Base-by-base conservation (phyloP, 352 stramenopile genomes). In the Phytophthora quininea region DNA sequence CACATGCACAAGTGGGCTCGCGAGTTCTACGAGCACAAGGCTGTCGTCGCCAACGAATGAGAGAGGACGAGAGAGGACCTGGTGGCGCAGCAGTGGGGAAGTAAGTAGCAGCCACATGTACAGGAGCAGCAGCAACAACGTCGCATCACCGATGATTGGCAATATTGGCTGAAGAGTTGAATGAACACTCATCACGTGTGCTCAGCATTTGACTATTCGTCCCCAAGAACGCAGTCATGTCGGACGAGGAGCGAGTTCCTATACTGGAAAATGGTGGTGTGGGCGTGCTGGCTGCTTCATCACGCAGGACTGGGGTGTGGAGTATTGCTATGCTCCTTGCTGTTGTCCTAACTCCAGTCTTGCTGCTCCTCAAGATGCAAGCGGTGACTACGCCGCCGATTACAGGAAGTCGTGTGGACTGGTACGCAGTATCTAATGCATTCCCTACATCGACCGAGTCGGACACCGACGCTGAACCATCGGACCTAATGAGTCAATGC, bases 1-100 rank as follows among this genome's bases (percentile, higher is more conserved):
- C 72, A 97, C 51, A 93, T 98, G 57, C 72, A 83, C 51, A 81
- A 88, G 61, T 98, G 93, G 93, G 74, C 94, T 33, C 52, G 55
- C n/a, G 55, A 88, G 58, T 89, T 76, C 68, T 87, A 86, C 54
- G 62, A 69, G 42, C 67, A 62, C 53, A 81, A 72, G 58, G 54
- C 54, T 58, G 54, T 32, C n/a, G 15, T 70, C 14, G 38, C 50
- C 31, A 73, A 3, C 32, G 64, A 68, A 35, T 75, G 43, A 73
- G 31, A 2, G 8, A n/a, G 27, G 43, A 8, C 46, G 51, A 32
- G 5, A n/a, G 2, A 54, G 6, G 42, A 63, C 35, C 47, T 50
- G 19, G 45, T 46, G 24, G n/a, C 48, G 40, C n/a, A 33, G 14
- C 15, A 27, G 40, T 47, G 15, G 35, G 10, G 35, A 40, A 11